Conservation (phyloP, 2,329 filamentous ascomycete genomes). For the Fusarium sp. region DNA sequence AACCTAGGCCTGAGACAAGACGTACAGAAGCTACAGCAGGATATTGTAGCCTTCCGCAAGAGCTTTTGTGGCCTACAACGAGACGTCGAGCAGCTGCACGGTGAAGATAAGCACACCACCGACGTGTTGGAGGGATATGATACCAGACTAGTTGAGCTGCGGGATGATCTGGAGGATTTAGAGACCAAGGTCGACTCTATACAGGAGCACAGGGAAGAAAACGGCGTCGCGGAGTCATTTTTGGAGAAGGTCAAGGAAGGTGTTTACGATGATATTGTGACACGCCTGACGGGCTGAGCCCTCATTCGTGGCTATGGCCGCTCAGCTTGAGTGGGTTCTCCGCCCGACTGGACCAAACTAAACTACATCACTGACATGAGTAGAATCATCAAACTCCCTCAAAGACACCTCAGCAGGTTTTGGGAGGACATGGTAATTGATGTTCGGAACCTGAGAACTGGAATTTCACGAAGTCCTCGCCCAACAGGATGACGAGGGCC, state of each 20-base stretch:
- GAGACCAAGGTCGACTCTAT: conserved; percentile 32
- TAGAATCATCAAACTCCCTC: too few species aligned
- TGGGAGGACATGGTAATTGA: too few species aligned
- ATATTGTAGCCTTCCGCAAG: conserved; percentile 5
- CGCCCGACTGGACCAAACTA: too few species aligned
- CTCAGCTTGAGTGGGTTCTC: too few species aligned
- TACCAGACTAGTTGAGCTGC: conserved; percentile 20
- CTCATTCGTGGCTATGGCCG: not conserved
- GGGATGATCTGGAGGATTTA: conserved; percentile 24
- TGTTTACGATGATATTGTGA: conserved; percentile 25
- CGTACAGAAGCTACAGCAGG: conserved; percentile 1
- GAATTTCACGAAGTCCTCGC: too few species aligned
- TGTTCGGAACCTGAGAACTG: too few species aligned
- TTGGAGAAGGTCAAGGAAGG: conserved; percentile 19
- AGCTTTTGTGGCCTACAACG: conserved; percentile 4
- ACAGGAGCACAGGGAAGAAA: conserved; percentile 24
- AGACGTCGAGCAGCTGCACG: conserved; percentile 20
- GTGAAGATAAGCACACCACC: conserved; percentile 12
- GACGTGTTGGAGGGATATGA: conserved; percentile 24
- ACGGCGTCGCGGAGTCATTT: conserved; percentile 18
- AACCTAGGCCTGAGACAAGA: conserved; percentile 7
- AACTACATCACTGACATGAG: too few species aligned
- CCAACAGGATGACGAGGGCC: too few species aligned
- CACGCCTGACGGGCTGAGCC: conserved; percentile 17
- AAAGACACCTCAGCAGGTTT: too few species aligned